Evolutionary conservation across 768 basidiomycete species (phyloP), one percentile per base, ranked within the genome.

Genomic region (Pulveroboletus sp.): DNA sequence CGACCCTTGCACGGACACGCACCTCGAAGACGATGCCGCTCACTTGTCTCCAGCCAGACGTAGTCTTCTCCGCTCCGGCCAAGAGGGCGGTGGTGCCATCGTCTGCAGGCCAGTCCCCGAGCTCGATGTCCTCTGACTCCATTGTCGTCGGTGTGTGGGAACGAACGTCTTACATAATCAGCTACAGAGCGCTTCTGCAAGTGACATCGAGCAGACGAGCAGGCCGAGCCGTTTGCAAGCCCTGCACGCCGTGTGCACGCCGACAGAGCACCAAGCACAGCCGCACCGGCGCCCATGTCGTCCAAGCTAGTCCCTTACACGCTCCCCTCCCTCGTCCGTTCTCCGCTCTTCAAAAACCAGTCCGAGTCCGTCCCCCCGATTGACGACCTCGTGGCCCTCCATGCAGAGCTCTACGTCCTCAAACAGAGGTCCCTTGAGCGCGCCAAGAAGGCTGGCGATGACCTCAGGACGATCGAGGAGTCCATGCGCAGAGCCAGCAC

Each of bases 21-120:
- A 89, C 89, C 78, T 91, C 87, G 20, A 86, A 63, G 34, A 89
- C 82, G 43, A 90, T 86, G 31, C 75, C 65, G 56, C 73, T 73
- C 10, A 81, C 71, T 59, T 82, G 82, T 1, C 69, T 61, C 85
- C 85, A 86, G 13, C 74, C 47, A 24, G 43, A 58, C 45, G 45
- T 35, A 7, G 60, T 60, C 35, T 66, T 60, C 23, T 56, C 58
- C 27, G 59, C 61, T 36, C 68, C 55, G 17, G 64, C 68, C 3
- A 86, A 67, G 5, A 86, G 66, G 3, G 78, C 79, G 20, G 62
- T 63, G 29, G 61, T 70, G 2, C 73, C 78, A 5, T 75, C 75
- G 27, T 72, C 73, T 17, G 69, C 63, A 23, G 45, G 64, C 23
- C 76, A 44, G 20, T 56, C 56, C 16, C 58, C 54, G 59, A 75